Evolutionary conservation across 441 rosid genomes (phyloP), one percentile per base, ranked within the genome.

Genomic region (Brassica hybrid): DNA sequence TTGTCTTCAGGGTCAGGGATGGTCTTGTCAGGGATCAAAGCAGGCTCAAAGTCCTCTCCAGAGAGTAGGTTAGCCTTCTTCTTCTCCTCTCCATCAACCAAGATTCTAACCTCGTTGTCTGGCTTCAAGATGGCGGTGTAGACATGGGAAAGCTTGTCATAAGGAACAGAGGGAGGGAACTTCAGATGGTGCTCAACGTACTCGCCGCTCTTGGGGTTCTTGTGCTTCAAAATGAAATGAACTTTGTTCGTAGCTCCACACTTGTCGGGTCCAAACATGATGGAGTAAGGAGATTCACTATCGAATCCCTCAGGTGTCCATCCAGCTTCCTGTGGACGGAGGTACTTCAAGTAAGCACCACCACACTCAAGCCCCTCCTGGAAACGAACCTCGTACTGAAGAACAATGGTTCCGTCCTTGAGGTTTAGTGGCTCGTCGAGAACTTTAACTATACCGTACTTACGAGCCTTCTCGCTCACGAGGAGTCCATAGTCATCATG

Each of bases 241-340:
- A 95, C 98, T 86, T 95, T 95, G 92, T 95, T 91, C 16, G 99
- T 95, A 18, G 85, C 77, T 72, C 99, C 99, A 73, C 99, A 95
- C 75, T 95, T 95, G 85, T 95, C 99, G 0, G 99, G 98, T 48
- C 99, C 99, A 82, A 95, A 95, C 99, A 95, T 95, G 65, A 95
- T 89, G 4, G 95, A 77, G 83, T 93, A 93, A 50, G 99, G 99
- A 12, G 96, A 88, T 4, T 90, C 94, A 5, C 83, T 95, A 77
- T 88, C 86, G 2, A 95, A 91, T 17, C 86, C 91, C 78, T 93
- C 85, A 14, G 96, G 36, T 7, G 71, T 80, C 99, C 99, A 95
- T 17, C 94, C 96, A 73, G 90, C 91, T 48, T 82, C 96, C 72
- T 95, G 99, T 3, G 98, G 97, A 41, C 98, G 88, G 63, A 95